Evolutionary conservation across 352 stramenopile genomes (phyloP), one percentile per base, ranked within the genome.

Genomic region (Globisporangium paddicum): DNA sequence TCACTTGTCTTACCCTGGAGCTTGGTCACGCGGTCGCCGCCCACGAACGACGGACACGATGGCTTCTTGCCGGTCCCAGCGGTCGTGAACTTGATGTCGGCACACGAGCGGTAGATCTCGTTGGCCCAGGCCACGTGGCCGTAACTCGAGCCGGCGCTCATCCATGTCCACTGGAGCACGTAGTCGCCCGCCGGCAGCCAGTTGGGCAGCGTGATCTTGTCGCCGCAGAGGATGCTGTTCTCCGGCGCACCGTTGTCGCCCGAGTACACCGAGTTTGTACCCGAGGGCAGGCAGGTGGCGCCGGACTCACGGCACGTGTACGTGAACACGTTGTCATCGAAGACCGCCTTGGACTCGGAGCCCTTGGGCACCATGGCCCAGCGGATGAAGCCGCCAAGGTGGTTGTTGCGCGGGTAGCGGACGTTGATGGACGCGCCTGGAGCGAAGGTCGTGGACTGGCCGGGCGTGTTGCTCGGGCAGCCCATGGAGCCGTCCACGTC

Each of bases 121-220:
- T 72, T 69, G 21, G 58, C 62, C 77, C 74, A 84, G 0, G 62
- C 68, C 23, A 81, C 49, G 41, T 85, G 72, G 13, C 77, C 77
- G 56, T 77, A 75, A 19, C 68, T 85, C 30, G 67, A 79, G 11
- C 77, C 77, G 3, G 68, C 72, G 8, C 55, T 51, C 16, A 81
- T 69, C 77, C 77, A 84, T 32, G 72, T 72, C 77, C 74, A 84
- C 55, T 87, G 77, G 44, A 87, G 48, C 16, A 84, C 74, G 26
- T 86, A 86, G 60, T 86, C 76, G 0, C 76, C 76, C 25, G 69
- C 62, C 5, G 60, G 54, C 5, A 82, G 35, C 68, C 74, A 79
- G 57, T 82, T 58, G 0, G 73, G 76, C 3, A 86, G 54, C 47
- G 61, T 83, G 66, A 83, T 74, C 25, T 74, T 82, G 48, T 71